phyloP scores from a whole-genome alignment of 495 filamentous ascomycete genomes.

The Penicillium antarcticum region DNA sequence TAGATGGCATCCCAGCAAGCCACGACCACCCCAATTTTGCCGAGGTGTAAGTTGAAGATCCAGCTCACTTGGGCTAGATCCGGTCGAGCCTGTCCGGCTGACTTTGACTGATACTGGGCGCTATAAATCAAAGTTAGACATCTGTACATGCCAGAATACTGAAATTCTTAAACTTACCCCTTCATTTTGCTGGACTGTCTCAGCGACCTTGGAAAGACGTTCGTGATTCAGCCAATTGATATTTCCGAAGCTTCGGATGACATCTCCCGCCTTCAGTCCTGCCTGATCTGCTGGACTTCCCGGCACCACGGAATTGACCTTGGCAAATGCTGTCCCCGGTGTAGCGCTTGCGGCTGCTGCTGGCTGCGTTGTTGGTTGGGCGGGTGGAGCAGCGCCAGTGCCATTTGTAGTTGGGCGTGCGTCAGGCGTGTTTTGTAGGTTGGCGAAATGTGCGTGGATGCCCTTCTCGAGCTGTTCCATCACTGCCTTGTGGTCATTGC shows the following conservation, averaged over 20 bases:
- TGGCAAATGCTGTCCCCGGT: slow-evolving; percentile 77
- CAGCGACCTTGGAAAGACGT: slow-evolving; percentile 75
- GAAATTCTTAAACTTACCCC: slow-evolving; percentile 58
- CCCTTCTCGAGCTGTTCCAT: slow-evolving; percentile 79
- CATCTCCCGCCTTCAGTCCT: slow-evolving; percentile 80
- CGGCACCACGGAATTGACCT: slow-evolving; percentile 76
- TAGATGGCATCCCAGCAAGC: slow-evolving; percentile 84
- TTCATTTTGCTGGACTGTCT: slow-evolving; percentile 83
- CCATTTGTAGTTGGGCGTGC: slow-evolving; percentile 22
- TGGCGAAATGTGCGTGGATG: slow-evolving; percentile 69
- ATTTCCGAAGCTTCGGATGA: slow-evolving; percentile 77
- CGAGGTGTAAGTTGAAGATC: slow-evolving; percentile 69
- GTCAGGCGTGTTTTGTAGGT: slow-evolving; percentile 29
- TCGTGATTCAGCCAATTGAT: slow-evolving; percentile 83
- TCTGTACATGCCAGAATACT: neutral
- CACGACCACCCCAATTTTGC: slow-evolving; percentile 82
- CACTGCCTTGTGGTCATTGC: slow-evolving; percentile 89
- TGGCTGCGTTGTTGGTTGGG: slow-evolving; percentile 16
- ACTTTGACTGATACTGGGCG: slow-evolving; percentile 68
- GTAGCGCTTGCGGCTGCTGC: slow-evolving; percentile 20
- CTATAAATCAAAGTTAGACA: slow-evolving; percentile 29
- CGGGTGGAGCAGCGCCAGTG: slow-evolving; percentile 22
- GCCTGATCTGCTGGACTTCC: slow-evolving; percentile 81
- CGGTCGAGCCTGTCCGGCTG: slow-evolving; percentile 46
- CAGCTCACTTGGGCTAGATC: slow-evolving; percentile 49